Evolutionary conservation across 2,329 filamentous ascomycete genomes (phyloP), one percentile per base, ranked within the genome.

Genomic region (Fusarium sp.): DNA sequence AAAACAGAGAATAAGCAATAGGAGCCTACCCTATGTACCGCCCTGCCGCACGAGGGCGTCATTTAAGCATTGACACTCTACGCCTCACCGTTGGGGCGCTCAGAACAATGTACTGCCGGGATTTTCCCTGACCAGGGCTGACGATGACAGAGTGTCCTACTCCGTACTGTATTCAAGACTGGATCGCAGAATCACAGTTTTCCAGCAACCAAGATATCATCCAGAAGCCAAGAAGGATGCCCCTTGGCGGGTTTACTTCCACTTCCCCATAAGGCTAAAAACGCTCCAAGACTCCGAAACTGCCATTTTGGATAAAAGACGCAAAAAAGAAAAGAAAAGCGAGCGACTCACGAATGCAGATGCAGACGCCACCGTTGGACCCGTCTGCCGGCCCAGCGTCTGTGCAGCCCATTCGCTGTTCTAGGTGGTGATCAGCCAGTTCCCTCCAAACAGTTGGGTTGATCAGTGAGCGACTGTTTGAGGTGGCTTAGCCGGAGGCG

Each of bases 391-490:
- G 63, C 55, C 51, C 63, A 48, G 53, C 48, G 20, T 47, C 39
- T 51, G 39, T 26, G 26, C 46, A 53, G 26, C 61, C 59, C 54
- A 67, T 72, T 73, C 61, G 58, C 68, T 48, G 43, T 68, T 71
- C 61, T 58, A 46, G 65, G 65, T 65, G 71, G 45, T 69, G 70
- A 70, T 71, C 70, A 55, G 48, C 59, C 38, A 64, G 36, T 39
- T 67, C 56, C 34, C n/a, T 36, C 62, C 59, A 67, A 62, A 52
- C 40, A 64, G 47, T 52, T 64, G 66, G 66, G 26, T 28, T 28
- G n/a, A n/a, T n/a, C n/a, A n/a, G n/a, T n/a, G 26, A 28, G 55
- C 47, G 48, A 64, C 68, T 51, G 67, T 62, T 70, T 62, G 54
- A 43, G 53, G 62, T 70, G 70, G 67, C 40, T 59, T 51, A 36